These are phyloP conservation scores for Drosera spatulata DNA, from an alignment of 179 eudicot species.

Conservation along the genomic window DNA sequence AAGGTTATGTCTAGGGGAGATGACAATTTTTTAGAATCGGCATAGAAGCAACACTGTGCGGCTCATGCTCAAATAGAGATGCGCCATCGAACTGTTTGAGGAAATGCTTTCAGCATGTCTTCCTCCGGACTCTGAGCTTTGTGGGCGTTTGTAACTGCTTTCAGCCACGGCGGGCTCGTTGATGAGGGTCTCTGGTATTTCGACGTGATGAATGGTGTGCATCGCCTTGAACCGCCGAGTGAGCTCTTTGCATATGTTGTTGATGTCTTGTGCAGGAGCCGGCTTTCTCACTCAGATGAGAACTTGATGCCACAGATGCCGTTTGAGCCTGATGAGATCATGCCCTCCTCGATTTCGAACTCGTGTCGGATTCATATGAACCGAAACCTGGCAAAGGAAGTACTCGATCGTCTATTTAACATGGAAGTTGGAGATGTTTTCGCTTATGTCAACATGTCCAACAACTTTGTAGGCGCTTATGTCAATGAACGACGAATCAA, in stretches of 20 bases:
- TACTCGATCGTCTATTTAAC: constrained; percentile 51
- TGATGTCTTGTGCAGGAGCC: constrained; percentile 63
- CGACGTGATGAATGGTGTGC: constrained; percentile 35
- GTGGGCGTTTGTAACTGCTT: constrained; percentile 57
- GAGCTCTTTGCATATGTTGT: constrained; percentile 69
- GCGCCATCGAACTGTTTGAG: constrained; percentile 32
- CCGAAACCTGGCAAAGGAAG: constrained; percentile 48
- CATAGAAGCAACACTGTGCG: too few species aligned
- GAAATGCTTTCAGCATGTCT: constrained; percentile 51
- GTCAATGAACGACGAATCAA: too few species aligned
- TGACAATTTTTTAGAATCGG: too few species aligned
- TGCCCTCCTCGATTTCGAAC: constrained; percentile 69
- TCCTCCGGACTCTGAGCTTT: constrained; percentile 62
- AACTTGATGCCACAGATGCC: constrained; percentile 59
- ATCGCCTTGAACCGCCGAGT: constrained; percentile 43
- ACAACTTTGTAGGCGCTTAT: constrained; percentile 64
- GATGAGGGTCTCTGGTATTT: constrained; percentile 54
- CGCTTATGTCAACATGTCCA: constrained; percentile 73
- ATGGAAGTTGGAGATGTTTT: constrained; percentile 64
- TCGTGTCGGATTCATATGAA: constrained; percentile 76
- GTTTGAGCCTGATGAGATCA: constrained; percentile 60
- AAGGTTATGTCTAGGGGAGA: too few species aligned
- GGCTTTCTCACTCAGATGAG: constrained; percentile 50
- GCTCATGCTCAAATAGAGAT: too few species aligned
- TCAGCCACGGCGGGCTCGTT: constrained; percentile 79